A percentile compares a stretch with the other conserved stretches of the same genome.
phyloP scores from a whole-genome alignment of 768 basidiomycete species.

The Rhodotorula babjevae region DNA sequence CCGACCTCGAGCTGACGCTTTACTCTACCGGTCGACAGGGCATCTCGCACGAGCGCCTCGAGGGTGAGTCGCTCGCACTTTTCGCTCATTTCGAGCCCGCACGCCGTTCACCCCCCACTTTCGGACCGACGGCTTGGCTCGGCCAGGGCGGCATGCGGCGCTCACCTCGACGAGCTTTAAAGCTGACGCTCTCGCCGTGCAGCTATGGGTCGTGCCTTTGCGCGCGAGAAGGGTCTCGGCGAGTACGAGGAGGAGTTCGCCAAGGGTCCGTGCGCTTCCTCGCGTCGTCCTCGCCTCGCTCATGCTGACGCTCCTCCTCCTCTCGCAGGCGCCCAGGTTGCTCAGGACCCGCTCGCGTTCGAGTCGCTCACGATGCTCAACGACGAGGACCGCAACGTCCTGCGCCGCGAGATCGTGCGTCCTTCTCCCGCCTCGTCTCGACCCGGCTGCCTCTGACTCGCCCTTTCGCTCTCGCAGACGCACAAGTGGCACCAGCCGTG shows the following conservation, averaged over 20 bases:
- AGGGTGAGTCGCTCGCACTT: neutral
- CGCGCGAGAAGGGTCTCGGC: constrained; percentile 50
- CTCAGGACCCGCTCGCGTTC: constrained; percentile 52
- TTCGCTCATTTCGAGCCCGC: constrained; percentile 52
- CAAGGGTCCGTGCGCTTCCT: constrained; percentile 56
- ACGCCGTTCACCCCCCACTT: too few relatives aligned
- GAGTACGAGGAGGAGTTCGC: constrained; percentile 50
- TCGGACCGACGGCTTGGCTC: neutral
- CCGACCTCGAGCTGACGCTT: neutral
- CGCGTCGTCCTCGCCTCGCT: constrained; percentile 66
- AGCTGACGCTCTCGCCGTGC: constrained; percentile 56
- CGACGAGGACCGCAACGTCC: constrained; percentile 42
- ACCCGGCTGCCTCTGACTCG: neutral
- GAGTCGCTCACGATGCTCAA: constrained; percentile 41
- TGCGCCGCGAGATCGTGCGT: constrained; percentile 38
- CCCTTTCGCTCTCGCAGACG: neutral
- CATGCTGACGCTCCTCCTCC: constrained; percentile 39
- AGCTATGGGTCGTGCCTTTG: constrained; percentile 72
- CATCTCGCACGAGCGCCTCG: constrained; percentile 3
- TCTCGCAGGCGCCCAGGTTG: constrained; percentile 56
- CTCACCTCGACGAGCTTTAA: constrained; percentile 47
- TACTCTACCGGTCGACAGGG: neutral
- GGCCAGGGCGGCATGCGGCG: too few relatives aligned
- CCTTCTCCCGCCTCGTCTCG: neutral
- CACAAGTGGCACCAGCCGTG: constrained; percentile 53